Evolutionary conservation across 1,284 basidiomycete species (phyloP).

Genomic region (Ganoderma lingzhi): DNA sequence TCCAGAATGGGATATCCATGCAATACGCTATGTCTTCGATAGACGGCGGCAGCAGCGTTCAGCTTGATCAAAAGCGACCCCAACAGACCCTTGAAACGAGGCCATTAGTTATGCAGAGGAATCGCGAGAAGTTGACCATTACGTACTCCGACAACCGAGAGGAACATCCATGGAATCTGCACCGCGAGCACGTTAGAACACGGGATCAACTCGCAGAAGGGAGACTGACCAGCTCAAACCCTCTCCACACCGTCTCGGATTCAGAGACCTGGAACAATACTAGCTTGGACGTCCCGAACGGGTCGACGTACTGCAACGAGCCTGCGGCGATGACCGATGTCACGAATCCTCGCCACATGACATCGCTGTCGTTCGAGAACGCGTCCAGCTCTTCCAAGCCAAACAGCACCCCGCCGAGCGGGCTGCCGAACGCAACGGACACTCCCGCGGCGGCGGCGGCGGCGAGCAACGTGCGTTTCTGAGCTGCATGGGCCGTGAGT

Average conservation of each 20-base stretch:
- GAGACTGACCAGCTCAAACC: slow-evolving; percentile 69
- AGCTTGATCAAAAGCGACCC: slow-evolving; percentile 71
- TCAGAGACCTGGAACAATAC: slow-evolving; percentile 75
- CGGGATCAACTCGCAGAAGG: not conserved
- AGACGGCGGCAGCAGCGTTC: slow-evolving; percentile 70
- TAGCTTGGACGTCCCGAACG: slow-evolving; percentile 78
- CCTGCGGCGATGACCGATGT: slow-evolving; percentile 78
- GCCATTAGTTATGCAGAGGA: not conserved
- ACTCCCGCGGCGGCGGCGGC: slow-evolving; percentile 78
- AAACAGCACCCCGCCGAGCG: slow-evolving; percentile 78
- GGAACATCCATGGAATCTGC: slow-evolving; percentile 71
- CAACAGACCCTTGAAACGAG: slow-evolving; percentile 60
- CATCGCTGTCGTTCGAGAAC: slow-evolving; percentile 69
- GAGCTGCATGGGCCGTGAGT: slow-evolving; percentile 48
- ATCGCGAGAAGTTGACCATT: not conserved
- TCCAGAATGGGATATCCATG: slow-evolving; percentile 70
- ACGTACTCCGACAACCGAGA: slow-evolving; percentile 66
- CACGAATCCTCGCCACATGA: slow-evolving; percentile 82
- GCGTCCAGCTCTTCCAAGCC: slow-evolving; percentile 78
- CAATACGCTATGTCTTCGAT: slow-evolving; percentile 63
- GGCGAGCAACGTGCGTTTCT: slow-evolving; percentile 72
- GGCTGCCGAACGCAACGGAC: slow-evolving; percentile 80
- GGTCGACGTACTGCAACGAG: slow-evolving; percentile 75
- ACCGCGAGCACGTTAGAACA: slow-evolving; percentile 10
- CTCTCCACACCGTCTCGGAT: slow-evolving; percentile 67